Evolutionary conservation across 2,329 filamentous ascomycete species (phyloP).

Genomic region (Fusarium sp.): DNA sequence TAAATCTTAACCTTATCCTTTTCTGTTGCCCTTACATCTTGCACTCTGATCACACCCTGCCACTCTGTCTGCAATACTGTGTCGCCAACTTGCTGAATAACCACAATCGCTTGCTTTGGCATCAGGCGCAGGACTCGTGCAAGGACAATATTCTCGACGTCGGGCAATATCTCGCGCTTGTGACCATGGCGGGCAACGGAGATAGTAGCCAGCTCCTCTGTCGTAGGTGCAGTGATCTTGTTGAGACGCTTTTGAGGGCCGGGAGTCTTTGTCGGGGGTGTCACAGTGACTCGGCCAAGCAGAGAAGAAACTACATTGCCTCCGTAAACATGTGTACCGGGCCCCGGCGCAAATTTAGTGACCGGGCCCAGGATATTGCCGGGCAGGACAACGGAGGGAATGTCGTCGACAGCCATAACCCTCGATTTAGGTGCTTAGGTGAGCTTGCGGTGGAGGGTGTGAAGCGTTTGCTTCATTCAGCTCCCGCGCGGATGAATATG

Average conservation of each 20-base stretch:
- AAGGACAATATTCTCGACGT: conserved; percentile 82
- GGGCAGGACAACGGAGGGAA: conserved; percentile 75
- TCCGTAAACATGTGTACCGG: conserved; percentile 85
- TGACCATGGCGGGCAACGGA: conserved; percentile 62
- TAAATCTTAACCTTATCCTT: conserved; percentile 94
- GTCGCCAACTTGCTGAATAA: conserved; percentile 84
- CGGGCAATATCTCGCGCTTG: conserved; percentile 80
- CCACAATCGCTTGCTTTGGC: conserved; percentile 84
- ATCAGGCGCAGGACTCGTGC: conserved; percentile 87
- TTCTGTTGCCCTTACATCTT: conserved; percentile 94
- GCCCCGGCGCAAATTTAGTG: conserved; percentile 75
- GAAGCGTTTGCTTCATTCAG: conserved; percentile 4
- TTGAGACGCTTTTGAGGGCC: conserved; percentile 69
- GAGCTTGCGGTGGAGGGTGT: conserved; percentile 8
- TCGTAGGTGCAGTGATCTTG: conserved; percentile 61
- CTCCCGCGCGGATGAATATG: neutral
- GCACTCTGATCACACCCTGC: conserved; percentile 84
- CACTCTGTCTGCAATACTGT: conserved; percentile 81
- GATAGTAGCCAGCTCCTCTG: conserved; percentile 61
- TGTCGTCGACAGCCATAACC: conserved; percentile 47
- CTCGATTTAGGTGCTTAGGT: conserved; percentile 18
- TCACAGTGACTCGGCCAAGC: conserved; percentile 74
- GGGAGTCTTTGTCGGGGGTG: conserved; percentile 57
- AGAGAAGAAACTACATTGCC: conserved; percentile 84
- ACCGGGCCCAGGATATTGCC: conserved; percentile 81